A percentile compares a stretch with the other conserved stretches of the same genome.
These are phyloP conservation scores for Tolypocladium nubicola DNA, from an alignment of 2,329 filamentous ascomycete species.

Conservation along the genomic window DNA sequence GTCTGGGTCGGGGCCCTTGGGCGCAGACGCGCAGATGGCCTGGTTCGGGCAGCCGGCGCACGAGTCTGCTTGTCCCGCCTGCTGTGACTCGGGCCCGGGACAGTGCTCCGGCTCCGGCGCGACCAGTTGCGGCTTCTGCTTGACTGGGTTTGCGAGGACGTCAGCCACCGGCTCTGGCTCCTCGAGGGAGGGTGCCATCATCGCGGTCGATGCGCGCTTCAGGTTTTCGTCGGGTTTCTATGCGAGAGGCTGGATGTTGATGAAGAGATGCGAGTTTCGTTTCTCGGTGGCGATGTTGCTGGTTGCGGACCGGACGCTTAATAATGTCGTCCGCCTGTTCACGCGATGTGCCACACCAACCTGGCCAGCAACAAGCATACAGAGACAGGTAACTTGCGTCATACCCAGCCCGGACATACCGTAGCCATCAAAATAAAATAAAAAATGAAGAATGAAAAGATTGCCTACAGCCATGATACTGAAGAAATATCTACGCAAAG, in stretches of 20 bases:
- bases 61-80: slow-evolving; percentile 62
- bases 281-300: slow-evolving; percentile 1
- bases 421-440: too few relatives aligned
- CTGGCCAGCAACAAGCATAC: neutral
- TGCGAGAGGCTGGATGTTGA: neutral
- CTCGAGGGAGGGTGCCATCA: slow-evolving; percentile 76
- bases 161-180: slow-evolving; percentile 55
- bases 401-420: too few relatives aligned
- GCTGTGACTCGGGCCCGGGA: slow-evolving; percentile 74
- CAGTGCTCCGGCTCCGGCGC: slow-evolving; percentile 96
- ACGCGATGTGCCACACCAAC: neutral
- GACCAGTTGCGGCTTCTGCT: slow-evolving; percentile 72
- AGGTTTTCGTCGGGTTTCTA: neutral
- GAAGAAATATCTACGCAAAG: neutral
- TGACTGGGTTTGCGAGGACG: slow-evolving; percentile 65
- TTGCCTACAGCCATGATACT: neutral
- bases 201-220: slow-evolving; percentile 2
- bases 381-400: neutral
- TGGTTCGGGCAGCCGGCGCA: slow-evolving; percentile 96
- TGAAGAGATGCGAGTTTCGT: neutral
- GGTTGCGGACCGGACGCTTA: slow-evolving; percentile 5
- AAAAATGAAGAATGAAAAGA: too few relatives aligned
- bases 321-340: slow-evolving; percentile 6
- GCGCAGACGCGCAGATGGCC: slow-evolving; percentile 83
- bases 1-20: slow-evolving; percentile 92